Base-by-base conservation (phyloP, 495 filamentous ascomycete species). In the Immersiella caudata region DNA sequence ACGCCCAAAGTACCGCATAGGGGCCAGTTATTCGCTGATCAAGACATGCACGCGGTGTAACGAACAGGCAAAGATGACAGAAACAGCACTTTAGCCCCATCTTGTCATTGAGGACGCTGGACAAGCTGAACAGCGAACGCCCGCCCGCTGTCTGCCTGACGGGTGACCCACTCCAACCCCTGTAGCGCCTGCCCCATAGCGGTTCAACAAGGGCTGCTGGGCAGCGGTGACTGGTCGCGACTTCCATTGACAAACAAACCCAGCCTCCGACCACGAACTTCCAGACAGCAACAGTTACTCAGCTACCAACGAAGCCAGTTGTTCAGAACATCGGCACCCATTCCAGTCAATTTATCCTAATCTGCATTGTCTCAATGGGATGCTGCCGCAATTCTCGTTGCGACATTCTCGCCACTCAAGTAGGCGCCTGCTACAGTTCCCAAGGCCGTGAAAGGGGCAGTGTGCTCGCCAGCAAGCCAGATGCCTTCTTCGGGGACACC, bases 381-480 rank as follows among this genome's bases (percentile, higher is more conserved):
- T 9, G 70, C 74, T 67, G 77, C 68, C 14, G 71, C 76, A 18
- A 97, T 82, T 76, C 89, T 85, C 69, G 79, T 84, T 16, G 85
- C 94, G 35, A 91, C 91, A 6, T 84, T 84, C 79, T 97, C 92
- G 0, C 94, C 94, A 75, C 91, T 93, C 93, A 92, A 96, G 68
- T 93, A 97, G 12, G 94, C 94, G 1, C 94, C 94, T 2, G 92
- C 94, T 12, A 88, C 90, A 8, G 93, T 97, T 0, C 94, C 94
- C 60, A 96, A 75, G 18, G 91, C 92, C 21, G 94, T 87, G 77
- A 97, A 96, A 27, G 94, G 94, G 26, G 93, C 88, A 27, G 94
- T 97, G 79, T 97, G 95, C 77, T 99, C 94, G 0, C 94, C 94
- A 0, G 94, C 95, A 70, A 97, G 86, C 94, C 94, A 99, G 4